A percentile compares a stretch with the other conserved stretches of the same genome.
These are phyloP conservation scores for Pseudogymnoascus sp. DNA, from an alignment of 2,329 filamentous ascomycete genomes.

Conservation along the genomic window DNA sequence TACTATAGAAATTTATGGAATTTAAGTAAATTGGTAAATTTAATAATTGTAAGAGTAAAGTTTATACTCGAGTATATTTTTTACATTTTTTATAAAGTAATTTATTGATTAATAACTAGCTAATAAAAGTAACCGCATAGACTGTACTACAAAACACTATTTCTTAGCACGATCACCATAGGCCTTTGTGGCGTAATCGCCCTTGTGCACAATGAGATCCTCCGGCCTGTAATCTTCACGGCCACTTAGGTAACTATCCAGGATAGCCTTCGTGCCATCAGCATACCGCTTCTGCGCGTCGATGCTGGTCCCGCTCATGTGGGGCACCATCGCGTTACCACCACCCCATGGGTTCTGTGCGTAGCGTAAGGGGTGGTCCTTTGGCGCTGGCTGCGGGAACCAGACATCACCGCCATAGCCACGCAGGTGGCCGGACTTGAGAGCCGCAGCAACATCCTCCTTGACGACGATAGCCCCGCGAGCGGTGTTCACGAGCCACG, in stretches of 20 bases:
- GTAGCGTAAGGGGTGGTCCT: conserved; percentile 85
- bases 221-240: conserved; percentile 79
- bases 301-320: conserved; percentile 98
- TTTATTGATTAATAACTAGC: too few relatives aligned
- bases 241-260: conserved; percentile 84
- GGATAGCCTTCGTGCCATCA: conserved; percentile 77
- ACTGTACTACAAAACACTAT: not conserved
- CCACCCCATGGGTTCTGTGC: conserved; percentile 93
- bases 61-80: too few relatives aligned
- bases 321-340: conserved; percentile 96
- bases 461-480: conserved; percentile 98
- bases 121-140: not conserved
- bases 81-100: too few relatives aligned
- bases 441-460: conserved; percentile 89
- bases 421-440: conserved; percentile 84
- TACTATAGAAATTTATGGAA: too few relatives aligned
- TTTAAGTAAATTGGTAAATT: too few relatives aligned
- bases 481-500: conserved; percentile 97
- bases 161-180: conserved; percentile 61
- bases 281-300: conserved; percentile 94
- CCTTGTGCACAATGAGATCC: conserved; percentile 83
- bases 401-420: conserved; percentile 87
- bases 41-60: too few relatives aligned
- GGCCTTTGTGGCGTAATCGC: conserved; percentile 91
- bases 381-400: conserved; percentile 95